Evolutionary conservation across 2,329 filamentous ascomycete genomes (phyloP).

Genomic region (Didymella sp.): DNA sequence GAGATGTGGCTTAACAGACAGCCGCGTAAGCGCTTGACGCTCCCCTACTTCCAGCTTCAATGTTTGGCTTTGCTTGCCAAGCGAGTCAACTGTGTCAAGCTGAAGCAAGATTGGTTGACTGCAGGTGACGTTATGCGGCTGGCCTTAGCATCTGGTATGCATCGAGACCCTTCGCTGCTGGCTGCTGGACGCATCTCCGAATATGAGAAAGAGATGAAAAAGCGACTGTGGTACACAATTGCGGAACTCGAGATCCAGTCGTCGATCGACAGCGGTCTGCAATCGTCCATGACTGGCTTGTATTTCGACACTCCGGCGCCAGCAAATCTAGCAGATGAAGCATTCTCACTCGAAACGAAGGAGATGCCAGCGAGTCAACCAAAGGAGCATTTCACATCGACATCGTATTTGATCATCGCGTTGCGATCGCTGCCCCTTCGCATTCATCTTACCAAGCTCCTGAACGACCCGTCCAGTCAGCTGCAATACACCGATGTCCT

Average conservation of each 20-base stretch:
- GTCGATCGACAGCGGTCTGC: conserved; percentile 63
- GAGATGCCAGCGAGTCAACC: conserved; percentile 35
- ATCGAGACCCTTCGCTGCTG: conserved; percentile 55
- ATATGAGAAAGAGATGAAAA: conserved; percentile 61
- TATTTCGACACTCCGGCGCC: conserved; percentile 60
- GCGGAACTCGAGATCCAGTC: conserved; percentile 64
- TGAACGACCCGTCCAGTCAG: conserved; percentile 42
- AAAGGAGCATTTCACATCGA: conserved; percentile 38
- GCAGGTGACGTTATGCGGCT: conserved; percentile 60
- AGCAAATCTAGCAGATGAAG: conserved; percentile 60
- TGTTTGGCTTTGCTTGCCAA: conserved; percentile 60
- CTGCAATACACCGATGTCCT: conserved; percentile 44
- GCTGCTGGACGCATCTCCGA: conserved; percentile 42
- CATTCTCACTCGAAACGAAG: conserved; percentile 45
- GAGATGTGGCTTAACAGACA: conserved; percentile 55
- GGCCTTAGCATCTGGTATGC: conserved; percentile 62
- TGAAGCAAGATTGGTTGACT: conserved; percentile 62
- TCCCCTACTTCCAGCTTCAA: conserved; percentile 59
- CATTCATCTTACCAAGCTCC: conserved; percentile 39
- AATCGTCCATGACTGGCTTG: conserved; percentile 49
- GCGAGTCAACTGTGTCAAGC: conserved; percentile 59
- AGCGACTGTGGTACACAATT: conserved; percentile 64
- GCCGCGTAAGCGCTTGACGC: conserved; percentile 61
- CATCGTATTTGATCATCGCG: conserved; percentile 38
- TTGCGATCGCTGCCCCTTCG: conserved; percentile 42